phyloP scores from a whole-genome alignment of 1,139 yeast genomes.

The Ogataea hybrid region DNA sequence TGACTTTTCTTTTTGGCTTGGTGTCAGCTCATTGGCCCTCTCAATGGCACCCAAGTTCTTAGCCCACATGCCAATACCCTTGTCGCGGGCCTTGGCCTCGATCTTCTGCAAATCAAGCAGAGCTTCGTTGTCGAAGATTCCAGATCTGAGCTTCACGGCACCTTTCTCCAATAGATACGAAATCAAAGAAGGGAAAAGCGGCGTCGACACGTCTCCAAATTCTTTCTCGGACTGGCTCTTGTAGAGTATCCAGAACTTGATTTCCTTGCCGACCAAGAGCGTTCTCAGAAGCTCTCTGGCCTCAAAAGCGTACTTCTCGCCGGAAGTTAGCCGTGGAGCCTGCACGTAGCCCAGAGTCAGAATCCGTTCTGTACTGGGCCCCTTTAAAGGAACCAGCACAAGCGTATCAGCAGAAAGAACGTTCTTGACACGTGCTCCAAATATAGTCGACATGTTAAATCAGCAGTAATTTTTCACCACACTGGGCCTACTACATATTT shows the following conservation, averaged over 20 bases:
- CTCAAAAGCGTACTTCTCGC: constrained; percentile 48
- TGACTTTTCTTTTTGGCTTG: constrained; percentile 39
- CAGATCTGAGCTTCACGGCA: constrained; percentile 61
- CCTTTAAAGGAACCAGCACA: constrained; percentile 55
- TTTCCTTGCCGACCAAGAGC: constrained; percentile 63
- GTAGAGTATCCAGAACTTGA: constrained; percentile 58
- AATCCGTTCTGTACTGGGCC: constrained; percentile 49
- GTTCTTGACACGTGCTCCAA: constrained; percentile 60
- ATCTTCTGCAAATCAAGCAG: constrained; percentile 40
- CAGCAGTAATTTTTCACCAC: constrained; percentile 4
- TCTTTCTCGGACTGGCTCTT: constrained; percentile 52
- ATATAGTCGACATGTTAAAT: constrained; percentile 5
- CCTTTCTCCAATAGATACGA: constrained; percentile 60
- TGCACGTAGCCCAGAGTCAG: constrained; percentile 64
- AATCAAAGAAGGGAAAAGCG: constrained; percentile 58
- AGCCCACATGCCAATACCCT: constrained; percentile 58
- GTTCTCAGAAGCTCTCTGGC: constrained; percentile 62
- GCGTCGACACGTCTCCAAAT: constrained; percentile 70
- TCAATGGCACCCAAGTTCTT: constrained; percentile 33
- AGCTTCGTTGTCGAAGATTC: constrained; percentile 38
- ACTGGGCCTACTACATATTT: not conserved
- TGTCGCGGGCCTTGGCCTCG: constrained; percentile 50
- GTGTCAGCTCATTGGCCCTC: constrained; percentile 36
- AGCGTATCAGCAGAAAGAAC: constrained; percentile 77
- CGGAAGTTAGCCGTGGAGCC: constrained; percentile 41